These are phyloP conservation scores for Suhomyces emberorum DNA, from an alignment of 805 yeast genomes.

Conservation along the genomic window DNA sequence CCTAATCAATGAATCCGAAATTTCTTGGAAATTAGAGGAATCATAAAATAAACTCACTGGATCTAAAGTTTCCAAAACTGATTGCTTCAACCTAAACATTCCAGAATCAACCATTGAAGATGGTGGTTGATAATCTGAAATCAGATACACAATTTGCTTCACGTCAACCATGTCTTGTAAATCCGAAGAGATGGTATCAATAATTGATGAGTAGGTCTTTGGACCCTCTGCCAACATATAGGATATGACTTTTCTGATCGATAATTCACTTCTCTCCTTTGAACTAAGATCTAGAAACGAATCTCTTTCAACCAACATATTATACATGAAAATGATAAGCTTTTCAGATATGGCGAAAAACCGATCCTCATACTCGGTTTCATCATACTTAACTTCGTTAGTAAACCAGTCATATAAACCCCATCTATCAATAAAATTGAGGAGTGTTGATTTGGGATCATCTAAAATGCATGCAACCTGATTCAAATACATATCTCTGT, in stretches of 20 bases:
- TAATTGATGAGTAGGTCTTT: slow-evolving; percentile 49
- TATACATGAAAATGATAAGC: slow-evolving; percentile 43
- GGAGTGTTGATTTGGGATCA: slow-evolving; percentile 33
- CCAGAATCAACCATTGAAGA: slow-evolving; percentile 57
- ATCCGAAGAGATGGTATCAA: slow-evolving; percentile 22
- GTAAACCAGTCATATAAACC: slow-evolving; percentile 51
- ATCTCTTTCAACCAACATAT: slow-evolving; percentile 38
- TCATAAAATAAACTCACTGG: slow-evolving; percentile 52
- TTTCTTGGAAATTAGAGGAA: slow-evolving; percentile 48
- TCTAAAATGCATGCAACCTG: slow-evolving; percentile 42
- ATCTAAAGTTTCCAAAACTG: slow-evolving; percentile 55
- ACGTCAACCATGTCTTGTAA: slow-evolving; percentile 37
- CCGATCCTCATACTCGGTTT: slow-evolving; percentile 48
- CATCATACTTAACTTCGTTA: slow-evolving; percentile 28
- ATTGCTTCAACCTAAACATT: slow-evolving; percentile 61
- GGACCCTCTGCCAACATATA: slow-evolving; percentile 53
- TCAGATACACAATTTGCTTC: slow-evolving; percentile 54
- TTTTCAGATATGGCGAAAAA: slow-evolving; percentile 42
- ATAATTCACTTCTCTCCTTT: slow-evolving; percentile 23
- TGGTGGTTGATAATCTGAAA: slow-evolving; percentile 65
- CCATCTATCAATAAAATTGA: slow-evolving; percentile 52
- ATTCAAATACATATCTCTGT: slow-evolving; percentile 44
- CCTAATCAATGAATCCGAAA: slow-evolving; percentile 45
- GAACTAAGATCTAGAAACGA: slow-evolving; percentile 21
- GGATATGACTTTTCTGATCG: slow-evolving; percentile 41